Conservation (phyloP, 2,329 filamentous ascomycete species). For the Cladosporium sp. region DNA sequence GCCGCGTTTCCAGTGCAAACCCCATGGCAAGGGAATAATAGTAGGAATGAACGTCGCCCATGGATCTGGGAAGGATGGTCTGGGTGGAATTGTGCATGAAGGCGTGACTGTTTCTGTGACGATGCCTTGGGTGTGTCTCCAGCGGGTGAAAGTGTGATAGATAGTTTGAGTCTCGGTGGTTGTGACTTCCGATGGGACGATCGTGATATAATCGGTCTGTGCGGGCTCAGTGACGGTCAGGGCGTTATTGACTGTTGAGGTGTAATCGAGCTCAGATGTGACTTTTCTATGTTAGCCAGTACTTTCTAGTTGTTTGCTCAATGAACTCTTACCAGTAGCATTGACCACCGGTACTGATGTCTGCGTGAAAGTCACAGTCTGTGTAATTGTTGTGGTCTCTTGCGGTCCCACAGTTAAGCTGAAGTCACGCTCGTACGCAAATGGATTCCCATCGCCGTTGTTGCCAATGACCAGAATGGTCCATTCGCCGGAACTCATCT, state of each 20-base stretch:
- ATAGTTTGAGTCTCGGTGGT: constrained; percentile 31
- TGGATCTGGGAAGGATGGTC: constrained; percentile 37
- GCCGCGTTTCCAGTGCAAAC: constrained; percentile 29
- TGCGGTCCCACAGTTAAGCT: constrained; percentile 19
- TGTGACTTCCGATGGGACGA: constrained; percentile 16
- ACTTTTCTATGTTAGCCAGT: constrained; percentile 1
- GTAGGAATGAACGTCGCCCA: constrained; percentile 39
- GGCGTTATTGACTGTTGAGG: constrained; percentile 21
- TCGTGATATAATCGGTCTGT: constrained; percentile 19
- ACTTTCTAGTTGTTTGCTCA: background rate
- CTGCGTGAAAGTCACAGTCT: constrained; percentile 23
- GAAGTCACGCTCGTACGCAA: constrained; percentile 25
- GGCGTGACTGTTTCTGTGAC: constrained; percentile 38
- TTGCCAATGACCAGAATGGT: constrained; percentile 23
- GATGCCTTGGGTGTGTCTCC: constrained; percentile 25
- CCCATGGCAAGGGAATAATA: constrained; percentile 27
- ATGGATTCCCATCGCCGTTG: constrained; percentile 25
- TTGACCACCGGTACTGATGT: constrained; percentile 20
- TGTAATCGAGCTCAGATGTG: constrained; percentile 21
- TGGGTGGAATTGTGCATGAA: constrained; percentile 40
- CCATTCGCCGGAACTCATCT: constrained; percentile 26
- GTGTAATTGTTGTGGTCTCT: constrained; percentile 24
- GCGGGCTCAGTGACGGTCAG: constrained; percentile 19
- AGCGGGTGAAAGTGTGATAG: constrained; percentile 37
- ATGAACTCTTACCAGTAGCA: constrained; percentile 8